Evolutionary conservation across 2,329 filamentous ascomycete genomes (phyloP), one percentile per base, ranked within the genome.

Genomic region (Seiridium cupressi): DNA sequence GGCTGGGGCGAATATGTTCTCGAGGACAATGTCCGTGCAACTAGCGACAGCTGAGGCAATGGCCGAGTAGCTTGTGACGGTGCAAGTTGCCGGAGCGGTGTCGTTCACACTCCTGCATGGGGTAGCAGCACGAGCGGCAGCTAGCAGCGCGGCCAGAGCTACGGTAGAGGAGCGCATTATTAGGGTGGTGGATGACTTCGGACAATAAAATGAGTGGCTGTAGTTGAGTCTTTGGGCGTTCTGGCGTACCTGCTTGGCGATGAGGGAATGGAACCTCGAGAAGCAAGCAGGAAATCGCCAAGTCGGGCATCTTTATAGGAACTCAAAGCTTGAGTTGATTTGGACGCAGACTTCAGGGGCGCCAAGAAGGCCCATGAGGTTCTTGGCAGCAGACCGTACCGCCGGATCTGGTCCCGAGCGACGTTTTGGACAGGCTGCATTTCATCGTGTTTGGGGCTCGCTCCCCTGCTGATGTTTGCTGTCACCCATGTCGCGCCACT

Each of bases 11-110:
- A 62, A 68, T 13, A 77, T 66, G 61, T 71, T 69, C 57, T 65
- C 68, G 5, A 79, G 70, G 35, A 73, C 67, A 58, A 79, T 78
- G 51, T 68, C 70, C 1, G 72, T 67, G 68, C 74, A 76, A 26
- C 71, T 70, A 10, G 62, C 61, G 38, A 64, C 61, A 3, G 64
- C 64, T 2, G 63, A 61, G 40, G 64, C 51, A 11, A 64, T 57
- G n/a, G 13, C 55, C 18, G 42, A 34, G 26, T 46, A 55, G 13
- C 34, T 26, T 40, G 42, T 57, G 13, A 57, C 42, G 5, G 44
- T 57, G 44, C 55, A 57, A 48, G 55, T 26, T 7, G 36, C n/a
- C 10, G 49, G 34, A 6, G 36, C 34, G n/a, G 51, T 55, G 8
- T 18, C 38, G 26, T 55, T 55, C 26, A 5, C 26, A 35, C 38